These are phyloP conservation scores for Cladophialophora exuberans DNA, from an alignment of 2,329 filamentous ascomycete genomes.

Conservation along the genomic window DNA sequence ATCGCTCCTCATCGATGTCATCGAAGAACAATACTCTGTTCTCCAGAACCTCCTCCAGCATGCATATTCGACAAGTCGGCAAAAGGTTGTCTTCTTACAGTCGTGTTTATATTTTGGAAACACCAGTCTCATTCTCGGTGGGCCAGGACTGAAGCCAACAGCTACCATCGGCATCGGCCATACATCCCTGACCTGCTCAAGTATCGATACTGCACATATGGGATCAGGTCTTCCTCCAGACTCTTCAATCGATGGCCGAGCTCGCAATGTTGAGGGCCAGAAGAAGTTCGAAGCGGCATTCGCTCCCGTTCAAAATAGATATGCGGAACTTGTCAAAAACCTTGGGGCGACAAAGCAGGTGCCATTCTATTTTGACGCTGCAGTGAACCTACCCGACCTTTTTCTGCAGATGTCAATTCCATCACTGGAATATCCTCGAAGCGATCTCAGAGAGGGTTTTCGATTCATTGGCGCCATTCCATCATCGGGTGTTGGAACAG, in stretches of 20 bases:
- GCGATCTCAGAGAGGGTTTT: background rate
- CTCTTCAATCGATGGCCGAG: background rate
- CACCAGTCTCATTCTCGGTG: background rate
- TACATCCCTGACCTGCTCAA: background rate
- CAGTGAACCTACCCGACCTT: slow-evolving; percentile 1
- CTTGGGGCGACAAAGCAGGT: background rate
- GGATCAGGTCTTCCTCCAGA: background rate
- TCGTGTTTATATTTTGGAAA: background rate
- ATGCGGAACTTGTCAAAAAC: background rate
- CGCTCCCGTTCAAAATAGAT: background rate
- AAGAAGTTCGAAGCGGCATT: background rate
- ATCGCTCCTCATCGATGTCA: background rate
- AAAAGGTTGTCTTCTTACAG: background rate
- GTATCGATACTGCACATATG: background rate
- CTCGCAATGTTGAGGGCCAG: background rate
- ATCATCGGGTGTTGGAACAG: background rate
- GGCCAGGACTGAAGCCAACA: background rate
- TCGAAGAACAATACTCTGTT: background rate
- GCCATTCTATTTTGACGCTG: background rate
- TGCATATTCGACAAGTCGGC: background rate
- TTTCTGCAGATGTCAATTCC: background rate
- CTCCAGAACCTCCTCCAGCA: background rate
- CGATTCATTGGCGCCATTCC: slow-evolving; percentile 1
- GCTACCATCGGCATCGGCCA: background rate
- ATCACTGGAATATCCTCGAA: background rate